Percentiles rank a stretch among this genome's conserved stretches.
phyloP scores from a whole-genome alignment of 1,284 basidiomycete genomes.

The Boletus chippewaensis region DNA sequence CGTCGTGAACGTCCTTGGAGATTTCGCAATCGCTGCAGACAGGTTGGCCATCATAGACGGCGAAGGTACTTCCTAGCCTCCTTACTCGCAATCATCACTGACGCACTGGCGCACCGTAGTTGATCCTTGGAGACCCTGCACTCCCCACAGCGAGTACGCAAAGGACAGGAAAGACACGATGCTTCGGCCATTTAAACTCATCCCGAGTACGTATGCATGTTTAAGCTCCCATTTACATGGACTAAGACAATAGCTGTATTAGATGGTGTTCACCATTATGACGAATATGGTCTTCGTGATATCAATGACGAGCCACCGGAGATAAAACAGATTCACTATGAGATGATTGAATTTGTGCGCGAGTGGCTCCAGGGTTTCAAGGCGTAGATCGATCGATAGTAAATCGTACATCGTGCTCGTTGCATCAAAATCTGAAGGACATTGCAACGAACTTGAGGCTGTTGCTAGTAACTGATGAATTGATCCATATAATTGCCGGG shows the following conservation, averaged over 20 bases:
- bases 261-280: constrained; percentile 88
- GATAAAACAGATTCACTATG: constrained; percentile 74
- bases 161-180: constrained; percentile 64
- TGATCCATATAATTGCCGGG: not conserved
- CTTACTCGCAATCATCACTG: not conserved
- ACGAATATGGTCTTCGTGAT: constrained; percentile 76
- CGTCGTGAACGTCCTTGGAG: constrained; percentile 73
- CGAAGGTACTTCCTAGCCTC: constrained; percentile 44
- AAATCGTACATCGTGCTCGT: not conserved
- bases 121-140: constrained; percentile 86
- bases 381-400: constrained; percentile 8
- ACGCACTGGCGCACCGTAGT: constrained; percentile 37
- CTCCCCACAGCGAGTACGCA: constrained; percentile 80
- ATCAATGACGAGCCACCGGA: constrained; percentile 65
- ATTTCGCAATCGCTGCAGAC: constrained; percentile 69
- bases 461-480: too few relatives aligned
- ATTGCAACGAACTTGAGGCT: too few relatives aligned
- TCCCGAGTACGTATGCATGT: constrained; percentile 54
- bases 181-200: constrained; percentile 78
- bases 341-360: constrained; percentile 77
- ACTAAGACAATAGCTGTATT: constrained; percentile 2
- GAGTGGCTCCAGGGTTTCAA: constrained; percentile 73
- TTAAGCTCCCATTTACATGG: not conserved
- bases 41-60: constrained; percentile 84
- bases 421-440: not conserved